These are phyloP conservation scores for Suillus subaureus DNA, from an alignment of 768 basidiomycete species.

Conservation along the genomic window DNA sequence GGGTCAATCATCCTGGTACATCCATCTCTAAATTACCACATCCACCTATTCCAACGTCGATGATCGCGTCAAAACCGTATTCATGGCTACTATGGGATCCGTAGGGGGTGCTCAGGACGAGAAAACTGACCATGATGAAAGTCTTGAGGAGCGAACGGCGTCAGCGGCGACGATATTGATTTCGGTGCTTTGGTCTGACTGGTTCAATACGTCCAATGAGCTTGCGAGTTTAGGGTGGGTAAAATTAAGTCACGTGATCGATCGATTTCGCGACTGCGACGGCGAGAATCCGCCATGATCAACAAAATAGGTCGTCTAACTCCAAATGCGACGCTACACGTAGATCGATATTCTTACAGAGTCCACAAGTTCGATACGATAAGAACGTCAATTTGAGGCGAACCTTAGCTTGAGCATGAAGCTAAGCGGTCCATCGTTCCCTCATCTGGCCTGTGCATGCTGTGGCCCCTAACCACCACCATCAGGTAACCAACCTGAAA, in stretches of 20 bases:
- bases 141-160: constrained; percentile 29
- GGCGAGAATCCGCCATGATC: too few species aligned
- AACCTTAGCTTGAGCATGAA: neutral
- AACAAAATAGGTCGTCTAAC: too few species aligned
- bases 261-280: too few species aligned
- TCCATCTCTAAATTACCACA: constrained; percentile 21
- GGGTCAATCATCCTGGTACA: constrained; percentile 16
- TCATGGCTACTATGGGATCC: neutral
- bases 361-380: neutral
- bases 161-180: constrained; percentile 25
- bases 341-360: neutral
- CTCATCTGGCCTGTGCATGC: too few species aligned
- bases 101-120: constrained; percentile 7
- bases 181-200: constrained; percentile 19
- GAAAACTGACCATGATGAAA: constrained; percentile 34
- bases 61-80: constrained; percentile 1
- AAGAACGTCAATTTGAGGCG: neutral
- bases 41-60: constrained; percentile 27
- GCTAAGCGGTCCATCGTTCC: neutral
- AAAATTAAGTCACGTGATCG: constrained; percentile 22
- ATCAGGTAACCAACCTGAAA: too few species aligned
- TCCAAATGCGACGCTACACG: too few species aligned
- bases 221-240: constrained; percentile 28
- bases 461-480: too few species aligned
- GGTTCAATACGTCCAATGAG: neutral